Base-by-base conservation (phyloP, 2,329 filamentous ascomycete species). In the Fusarium scirpi region DNA sequence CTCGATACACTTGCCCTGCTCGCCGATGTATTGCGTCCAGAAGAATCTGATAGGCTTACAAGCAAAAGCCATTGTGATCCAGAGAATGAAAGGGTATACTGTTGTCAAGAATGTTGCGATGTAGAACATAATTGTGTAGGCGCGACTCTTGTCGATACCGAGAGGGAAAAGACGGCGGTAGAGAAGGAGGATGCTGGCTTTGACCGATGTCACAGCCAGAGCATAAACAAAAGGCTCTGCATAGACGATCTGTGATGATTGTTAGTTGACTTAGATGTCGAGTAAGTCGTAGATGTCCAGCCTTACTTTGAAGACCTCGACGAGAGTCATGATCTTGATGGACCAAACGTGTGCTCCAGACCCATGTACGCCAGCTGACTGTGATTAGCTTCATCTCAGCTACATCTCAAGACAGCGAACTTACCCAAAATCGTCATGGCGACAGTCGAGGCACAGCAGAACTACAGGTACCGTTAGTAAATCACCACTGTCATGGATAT, bases 151-250 rank as follows among this genome's bases (percentile, higher is more conserved):
- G n/a, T 65, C 32, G n/a, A 49, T 65, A 8, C 51, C 60, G 0
- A 65, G 60, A 9, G 62, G 62, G n/a, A 65, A 65, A 8, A 65
- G 62, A 4, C 62, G 62, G 2, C 62, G 62, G 22, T 65, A 65
- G 0, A 65, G 60, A 5, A 65, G 62, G n/a, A 65, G 62, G 9
- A 65, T 65, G 16, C 62, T 65, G 9, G 46, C 51, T 6, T 65
- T 65, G 27, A 65, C 62, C 4, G 62, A 65, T n/a, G 62, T 65
- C 1, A 65, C 62, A 7, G 62, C 60, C 22, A 65, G 45, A 15
- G 62, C 62, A n/a, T 65, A 65, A 3, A 65, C 30, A 15, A 65
- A 65, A 1, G 62, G 62, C 0, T 65, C 62, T 24, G 62, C 62
- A 10, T 65, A 65, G 2, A 65, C 62, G 2, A 65, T 24, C 62